Evolutionary conservation across 2,329 filamentous ascomycete species (phyloP).

Genomic region (Neofusicoccum parvum): DNA sequence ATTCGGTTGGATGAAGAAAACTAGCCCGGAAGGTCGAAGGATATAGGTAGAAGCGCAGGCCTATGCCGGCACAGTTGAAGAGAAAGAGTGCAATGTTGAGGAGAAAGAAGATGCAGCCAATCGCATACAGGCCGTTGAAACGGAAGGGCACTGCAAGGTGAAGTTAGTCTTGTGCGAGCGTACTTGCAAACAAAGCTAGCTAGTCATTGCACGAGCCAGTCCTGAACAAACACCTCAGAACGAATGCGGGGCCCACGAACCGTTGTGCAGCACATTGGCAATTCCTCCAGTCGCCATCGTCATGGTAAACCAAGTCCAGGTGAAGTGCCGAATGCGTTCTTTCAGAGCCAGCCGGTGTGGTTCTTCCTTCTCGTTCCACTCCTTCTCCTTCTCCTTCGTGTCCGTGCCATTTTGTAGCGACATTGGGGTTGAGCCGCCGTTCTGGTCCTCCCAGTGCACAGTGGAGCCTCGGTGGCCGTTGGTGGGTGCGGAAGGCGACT

Average conservation of each 20-base stretch:
- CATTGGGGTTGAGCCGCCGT: neutral
- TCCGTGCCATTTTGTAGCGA: neutral
- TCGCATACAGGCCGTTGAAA: conserved; percentile 48
- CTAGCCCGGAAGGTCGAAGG: conserved; percentile 71
- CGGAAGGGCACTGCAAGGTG: conserved; percentile 40
- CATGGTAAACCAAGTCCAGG: conserved; percentile 80
- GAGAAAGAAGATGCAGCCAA: conserved; percentile 53
- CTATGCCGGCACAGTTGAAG: conserved; percentile 68
- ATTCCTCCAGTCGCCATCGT: conserved; percentile 65
- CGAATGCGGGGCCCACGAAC: conserved; percentile 44
- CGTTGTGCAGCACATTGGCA: conserved; percentile 60
- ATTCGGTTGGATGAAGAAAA: conserved; percentile 76
- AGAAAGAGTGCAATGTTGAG: conserved; percentile 64
- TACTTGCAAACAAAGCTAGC: too few species aligned
- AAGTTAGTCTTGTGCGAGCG: neutral
- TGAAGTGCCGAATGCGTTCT: conserved; percentile 62
- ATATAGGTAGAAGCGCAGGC: conserved; percentile 68
- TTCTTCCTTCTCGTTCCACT: neutral
- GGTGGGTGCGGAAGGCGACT: neutral
- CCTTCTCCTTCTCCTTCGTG: neutral
- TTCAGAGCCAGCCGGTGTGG: conserved; percentile 47
- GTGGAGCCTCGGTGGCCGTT: neutral
- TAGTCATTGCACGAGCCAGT: too few species aligned
- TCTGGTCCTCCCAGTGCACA: conserved; percentile 1
- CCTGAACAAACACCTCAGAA: neutral